Base-by-base conservation (phyloP, 2,329 filamentous ascomycete genomes). In the Colletotrichum gloeosporioides region DNA sequence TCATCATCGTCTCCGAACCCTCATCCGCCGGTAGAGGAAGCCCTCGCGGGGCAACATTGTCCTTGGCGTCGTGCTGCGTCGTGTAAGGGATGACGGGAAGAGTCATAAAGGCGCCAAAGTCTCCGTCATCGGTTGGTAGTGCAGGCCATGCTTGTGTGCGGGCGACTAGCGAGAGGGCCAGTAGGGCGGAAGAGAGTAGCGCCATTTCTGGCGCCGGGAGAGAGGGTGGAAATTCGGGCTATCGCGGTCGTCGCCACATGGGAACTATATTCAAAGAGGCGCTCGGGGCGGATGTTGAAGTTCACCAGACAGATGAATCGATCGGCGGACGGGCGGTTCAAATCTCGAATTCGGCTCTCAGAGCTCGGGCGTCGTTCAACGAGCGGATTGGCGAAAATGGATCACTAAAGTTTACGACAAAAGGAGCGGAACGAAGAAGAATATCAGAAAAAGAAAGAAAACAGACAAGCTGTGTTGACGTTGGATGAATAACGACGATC, bases 41-140 rank as follows among this genome's bases (percentile, higher is more conserved):
- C 22, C 71, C 74, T 27, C 75, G 71, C 34, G 75, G 69, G 16
- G 36, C 69, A 18, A 72, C 67, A 15, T 62, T 15, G 44, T 9
- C 39, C 13, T 53, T 49, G 39, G n/a, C 57, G 13, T 22, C 29
- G 16, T 25, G 15, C 8, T 67, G 59, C 18, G 71, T 66, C 32
- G 69, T 78, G 29, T 77, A 71, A n/a, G 77, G 77, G 15, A 78
- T 78, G 66, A 71, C 68, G 18, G 77, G 77, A 7, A 78, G 69
- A 13, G 73, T 78, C 55, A 69, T 68, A 18, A 67, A 36, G 15
- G 34, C 27, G 49, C 55, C 31, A 25, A 74, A 65, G 39, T 57
- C 63, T 34, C 68, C 76, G 25, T 78, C 77, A 64, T 72, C 71
- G 22, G 70, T 71, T 29, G 77, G 77, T 49, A 78, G 67, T 36